Conservation (phyloP, 2,329 filamentous ascomycete genomes). For the Colletotrichum orchidophilum region DNA sequence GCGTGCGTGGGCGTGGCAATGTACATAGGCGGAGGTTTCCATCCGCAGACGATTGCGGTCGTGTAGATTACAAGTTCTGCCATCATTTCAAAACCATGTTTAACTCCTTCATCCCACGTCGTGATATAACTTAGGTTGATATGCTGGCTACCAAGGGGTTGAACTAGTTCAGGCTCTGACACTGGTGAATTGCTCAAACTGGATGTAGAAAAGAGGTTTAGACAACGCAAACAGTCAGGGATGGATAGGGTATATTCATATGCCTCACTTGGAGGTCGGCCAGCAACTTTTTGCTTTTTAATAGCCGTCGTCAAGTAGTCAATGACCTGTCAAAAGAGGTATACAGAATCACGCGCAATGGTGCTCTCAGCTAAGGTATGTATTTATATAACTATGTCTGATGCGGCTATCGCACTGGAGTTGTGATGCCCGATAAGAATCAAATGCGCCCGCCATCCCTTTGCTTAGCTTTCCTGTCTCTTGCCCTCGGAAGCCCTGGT, state of each 20-base stretch:
- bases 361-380: background rate
- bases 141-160: no score
- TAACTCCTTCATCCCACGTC: background rate
- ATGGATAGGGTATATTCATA: no score
- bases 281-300: no score
- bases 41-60: conserved; percentile 26
- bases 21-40: conserved; percentile 33
- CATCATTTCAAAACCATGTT: background rate
- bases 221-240: no score
- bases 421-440: conserved; percentile 19
- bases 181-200: no score
- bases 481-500: conserved; percentile 13
- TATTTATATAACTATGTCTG: conserved; percentile 25
- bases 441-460: conserved; percentile 20
- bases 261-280: no score
- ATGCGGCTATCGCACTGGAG: conserved; percentile 16
- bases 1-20: conserved; percentile 23
- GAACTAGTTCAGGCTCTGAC: no score
- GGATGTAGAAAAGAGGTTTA: no score
- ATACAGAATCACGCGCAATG: background rate
- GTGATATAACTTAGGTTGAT: no score
- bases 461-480: conserved; percentile 1
- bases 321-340: no score
- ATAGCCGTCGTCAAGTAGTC: no score
- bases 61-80: conserved; percentile 35